phyloP scores from a whole-genome alignment of 306 rosid species.

The Mucuna pruriens region DNA sequence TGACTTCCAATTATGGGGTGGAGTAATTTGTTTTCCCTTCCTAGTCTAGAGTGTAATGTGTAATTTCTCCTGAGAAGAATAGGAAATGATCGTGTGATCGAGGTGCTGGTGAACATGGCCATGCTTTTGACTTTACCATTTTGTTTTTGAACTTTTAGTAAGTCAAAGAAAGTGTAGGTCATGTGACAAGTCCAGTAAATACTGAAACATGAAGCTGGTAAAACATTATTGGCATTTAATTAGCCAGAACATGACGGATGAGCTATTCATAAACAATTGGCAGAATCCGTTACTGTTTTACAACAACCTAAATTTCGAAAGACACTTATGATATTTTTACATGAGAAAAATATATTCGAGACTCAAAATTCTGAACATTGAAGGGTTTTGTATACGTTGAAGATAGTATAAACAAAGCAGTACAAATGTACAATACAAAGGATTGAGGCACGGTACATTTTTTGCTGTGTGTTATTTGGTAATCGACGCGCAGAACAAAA shows the following conservation, averaged over 20 bases:
- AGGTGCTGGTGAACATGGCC: background rate
- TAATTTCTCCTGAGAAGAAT: no score
- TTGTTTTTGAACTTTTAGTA: no score
- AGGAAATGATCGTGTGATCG: no score
- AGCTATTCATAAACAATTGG: background rate
- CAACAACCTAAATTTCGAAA: background rate
- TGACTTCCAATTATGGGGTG: no score
- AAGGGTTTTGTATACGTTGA: background rate
- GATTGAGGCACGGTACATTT: background rate
- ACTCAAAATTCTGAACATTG: background rate
- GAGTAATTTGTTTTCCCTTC: no score
- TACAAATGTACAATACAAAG: no score
- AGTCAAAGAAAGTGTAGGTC: no score
- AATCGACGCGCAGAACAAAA: background rate
- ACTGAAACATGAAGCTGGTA: background rate
- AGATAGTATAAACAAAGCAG: no score
- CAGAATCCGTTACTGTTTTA: background rate
- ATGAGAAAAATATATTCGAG: background rate
- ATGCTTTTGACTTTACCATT: background rate
- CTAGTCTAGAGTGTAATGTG: no score
- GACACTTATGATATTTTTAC: background rate
- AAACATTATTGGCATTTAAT: no score
- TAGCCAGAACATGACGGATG: background rate
- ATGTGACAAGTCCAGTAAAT: background rate
- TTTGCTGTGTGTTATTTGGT: background rate